Evolutionary conservation across 176 grass and related monocot genomes (phyloP).

Genomic region (Musa acuminata): DNA sequence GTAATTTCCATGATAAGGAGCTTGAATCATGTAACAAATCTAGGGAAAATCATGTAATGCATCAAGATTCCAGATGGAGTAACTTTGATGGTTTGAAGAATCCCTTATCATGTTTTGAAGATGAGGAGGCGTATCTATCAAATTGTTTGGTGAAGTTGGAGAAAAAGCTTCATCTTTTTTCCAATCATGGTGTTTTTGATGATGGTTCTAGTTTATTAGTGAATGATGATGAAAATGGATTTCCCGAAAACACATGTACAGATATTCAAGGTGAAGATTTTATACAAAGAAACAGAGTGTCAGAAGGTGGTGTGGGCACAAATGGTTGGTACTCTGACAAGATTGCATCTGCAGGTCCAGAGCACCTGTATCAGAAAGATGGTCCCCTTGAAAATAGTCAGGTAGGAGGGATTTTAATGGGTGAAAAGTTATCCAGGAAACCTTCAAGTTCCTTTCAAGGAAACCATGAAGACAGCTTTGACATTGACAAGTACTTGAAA

Average conservation of each 20-base stretch:
- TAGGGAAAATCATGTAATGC: background rate
- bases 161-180: slow-evolving; percentile 43
- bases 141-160: slow-evolving; percentile 45
- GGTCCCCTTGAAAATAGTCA: background rate
- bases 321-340: background rate
- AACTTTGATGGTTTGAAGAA: slow-evolving; percentile 2
- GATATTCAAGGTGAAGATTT: background rate
- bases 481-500: slow-evolving; percentile 12
- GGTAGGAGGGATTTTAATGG: background rate
- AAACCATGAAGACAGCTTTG: slow-evolving; percentile 8
- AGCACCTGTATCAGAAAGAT: background rate
- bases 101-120: slow-evolving; percentile 39
- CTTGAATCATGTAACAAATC: slow-evolving; percentile 1
- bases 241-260: slow-evolving; percentile 1
- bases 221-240: slow-evolving; percentile 33
- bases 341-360: background rate
- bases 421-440: background rate
- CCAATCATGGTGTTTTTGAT: slow-evolving; percentile 36
- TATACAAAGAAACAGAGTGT: background rate
- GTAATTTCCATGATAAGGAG: slow-evolving; percentile 10
- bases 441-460: slow-evolving; percentile 4
- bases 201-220: slow-evolving; percentile 28
- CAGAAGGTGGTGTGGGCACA: background rate
- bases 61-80: slow-evolving; percentile 1
- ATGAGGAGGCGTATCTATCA: slow-evolving; percentile 43